Evolutionary conservation across 1,284 basidiomycete species (phyloP), one percentile per base, ranked within the genome.

Genomic region (Quambalaria eucalypti): DNA sequence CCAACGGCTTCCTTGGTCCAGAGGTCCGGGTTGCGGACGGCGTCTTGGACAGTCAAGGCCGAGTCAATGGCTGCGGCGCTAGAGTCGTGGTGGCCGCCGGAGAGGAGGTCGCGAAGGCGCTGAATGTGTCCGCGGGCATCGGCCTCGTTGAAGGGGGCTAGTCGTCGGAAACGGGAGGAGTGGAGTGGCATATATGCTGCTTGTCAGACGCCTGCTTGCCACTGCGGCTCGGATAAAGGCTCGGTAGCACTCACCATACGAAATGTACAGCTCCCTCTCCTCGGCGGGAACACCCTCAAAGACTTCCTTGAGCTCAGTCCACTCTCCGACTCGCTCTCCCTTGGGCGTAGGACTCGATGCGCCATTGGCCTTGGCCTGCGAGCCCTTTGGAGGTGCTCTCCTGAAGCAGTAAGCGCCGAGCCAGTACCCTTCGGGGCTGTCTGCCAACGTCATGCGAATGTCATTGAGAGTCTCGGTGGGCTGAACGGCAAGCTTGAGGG

Each of bases 101-200:
- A 76, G 51, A 78, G 71, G 54, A 79, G 76, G 56, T 81, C 80
- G 48, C 79, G 72, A 36, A 81, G 71, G 29, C 79, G 76, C 46
- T 80, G 73, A 36, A 81, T 73, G 36, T 79, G 77, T 56, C 77
- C 75, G 14, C 80, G 75, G 14, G 79, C 80, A 39, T 78, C 75
- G 30, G 77, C 74, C 62, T 80, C 80, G 48, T 79, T 79, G 71
- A 78, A 81, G 9, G 79, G 76, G 64, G 79, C 80, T 78, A 29
- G n/a, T n/a, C 23, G 25, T 4, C 6, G n/a, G 7, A 10, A 6
- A 26, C 9, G 19, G 9, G 21, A 44, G 31, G n/a, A 42, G 6
- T 4, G 51, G 9, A 21, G 4, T n/a, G 7, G 16, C 26, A 6
- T 38, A 8, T 12, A 4, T 25, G 29, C 7, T 51, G 26, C 33